A percentile compares a stretch with the other conserved stretches of the same genome.
phyloP scores from a whole-genome alignment of 2,329 filamentous ascomycete species.

The Mycosphaerella sp. region DNA sequence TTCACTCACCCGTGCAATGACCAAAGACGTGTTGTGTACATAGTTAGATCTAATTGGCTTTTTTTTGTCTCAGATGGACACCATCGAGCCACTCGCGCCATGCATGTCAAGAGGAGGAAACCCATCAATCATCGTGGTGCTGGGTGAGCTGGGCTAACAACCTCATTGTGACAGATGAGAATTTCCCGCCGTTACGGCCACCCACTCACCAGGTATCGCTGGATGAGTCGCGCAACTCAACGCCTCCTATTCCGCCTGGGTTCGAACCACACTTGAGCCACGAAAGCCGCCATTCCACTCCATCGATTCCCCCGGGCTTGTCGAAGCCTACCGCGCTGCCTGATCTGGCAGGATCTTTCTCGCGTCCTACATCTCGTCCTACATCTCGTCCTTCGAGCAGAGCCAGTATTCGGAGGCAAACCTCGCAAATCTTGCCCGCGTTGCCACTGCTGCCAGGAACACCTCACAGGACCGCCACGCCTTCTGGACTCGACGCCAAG shows the following conservation, averaged over 20 bases:
- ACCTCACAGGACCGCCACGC: conserved; percentile 30
- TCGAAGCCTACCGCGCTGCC: conserved; percentile 28
- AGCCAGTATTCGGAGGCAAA: conserved; percentile 31
- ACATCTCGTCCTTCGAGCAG: conserved; percentile 33
- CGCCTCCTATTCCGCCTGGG: conserved; percentile 35
- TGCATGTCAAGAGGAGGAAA: conserved; percentile 25
- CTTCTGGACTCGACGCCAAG: conserved; percentile 24
- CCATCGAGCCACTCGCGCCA: conserved; percentile 12
- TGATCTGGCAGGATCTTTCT: conserved; percentile 25
- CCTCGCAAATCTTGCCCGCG: conserved; percentile 34
- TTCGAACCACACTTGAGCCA: conserved; percentile 31
- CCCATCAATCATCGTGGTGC: neutral
- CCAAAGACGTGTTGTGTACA: conserved; percentile 23
- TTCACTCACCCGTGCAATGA: conserved; percentile 20
- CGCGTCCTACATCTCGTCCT: conserved; percentile 29
- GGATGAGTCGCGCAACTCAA: conserved; percentile 30
- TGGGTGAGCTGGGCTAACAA: conserved; percentile 12
- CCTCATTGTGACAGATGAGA: conserved; percentile 26
- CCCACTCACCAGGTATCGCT: conserved; percentile 26
- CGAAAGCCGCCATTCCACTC: conserved; percentile 40
- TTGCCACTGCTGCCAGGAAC: conserved; percentile 39
- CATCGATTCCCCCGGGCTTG: conserved; percentile 43
- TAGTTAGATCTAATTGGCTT: conserved; percentile 4
- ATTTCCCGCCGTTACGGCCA: conserved; percentile 25
- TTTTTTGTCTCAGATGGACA: neutral